Evolutionary conservation across 1,284 basidiomycete species (phyloP), one percentile per base, ranked within the genome.

Genomic region (Ustilago cynodontis): DNA sequence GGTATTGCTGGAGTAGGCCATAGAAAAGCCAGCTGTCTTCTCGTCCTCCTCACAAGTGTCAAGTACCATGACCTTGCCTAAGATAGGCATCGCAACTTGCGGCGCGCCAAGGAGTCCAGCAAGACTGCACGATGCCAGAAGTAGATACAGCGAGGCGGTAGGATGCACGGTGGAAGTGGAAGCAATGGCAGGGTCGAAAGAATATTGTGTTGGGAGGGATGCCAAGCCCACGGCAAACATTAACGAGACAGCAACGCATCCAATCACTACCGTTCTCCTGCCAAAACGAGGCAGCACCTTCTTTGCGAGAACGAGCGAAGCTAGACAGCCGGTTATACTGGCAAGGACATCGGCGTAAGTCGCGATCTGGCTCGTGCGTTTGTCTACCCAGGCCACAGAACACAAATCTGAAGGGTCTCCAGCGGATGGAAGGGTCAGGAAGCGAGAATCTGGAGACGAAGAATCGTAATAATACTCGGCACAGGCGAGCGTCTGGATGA

Each of bases 401-500:
- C 68, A 76, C 28, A 71, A 16, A 18, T 68, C 59, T 16, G 20
- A 39, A 3, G 72, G 64, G 33, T 67, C 60, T 1, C 68, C 67
- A 2, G 56, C 51, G 1, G 64, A 20, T 5, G 72, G 72, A 20
- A 70, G 50, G 0, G 68, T 67, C 5, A 61, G 58, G 22, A 58
- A 58, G 2, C 52, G 50, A 1, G 72, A 59, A 10, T 33, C 53
- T 18, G 65, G 37, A 11, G 58, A 9, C 7, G 20, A 24, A 4
- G 63, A 47, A 7, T 65, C 18, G 51, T 71, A 52, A 29, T 76
- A 76, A 61, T 76, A 71, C 22, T 76, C 73, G 49, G 73, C 73
- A 31, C 73, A 76, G 1, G 62, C 53, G 0, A 76, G 52, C 0
- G 73, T 76, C 52, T 76, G 64, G 20, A 76, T 14, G 14, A 67